A percentile compares a stretch with the other conserved stretches of the same genome.
phyloP scores from a whole-genome alignment of 1,284 basidiomycete species.

The Trichosporon asahii region DNA sequence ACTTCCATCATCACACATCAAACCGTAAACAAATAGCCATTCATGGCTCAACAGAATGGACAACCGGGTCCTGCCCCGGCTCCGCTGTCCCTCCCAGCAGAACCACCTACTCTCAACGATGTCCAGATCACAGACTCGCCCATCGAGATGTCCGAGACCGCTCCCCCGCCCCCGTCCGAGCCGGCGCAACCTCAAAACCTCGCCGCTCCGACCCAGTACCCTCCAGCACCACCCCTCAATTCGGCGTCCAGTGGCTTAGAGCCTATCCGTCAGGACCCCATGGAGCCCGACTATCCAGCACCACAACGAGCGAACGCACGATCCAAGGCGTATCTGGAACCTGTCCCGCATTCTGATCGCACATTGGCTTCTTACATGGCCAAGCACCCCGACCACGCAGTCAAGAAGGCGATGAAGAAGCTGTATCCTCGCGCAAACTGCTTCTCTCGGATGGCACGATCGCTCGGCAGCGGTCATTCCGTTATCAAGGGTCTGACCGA shows the following conservation, averaged over 20 bases:
- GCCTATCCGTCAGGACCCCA: conserved; percentile 7
- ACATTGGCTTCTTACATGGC: conserved; percentile 43
- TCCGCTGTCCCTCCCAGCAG: neutral
- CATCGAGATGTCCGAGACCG: neutral
- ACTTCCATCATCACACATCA: neutral
- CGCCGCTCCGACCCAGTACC: neutral
- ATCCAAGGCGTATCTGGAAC: neutral
- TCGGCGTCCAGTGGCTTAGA: conserved; percentile 3
- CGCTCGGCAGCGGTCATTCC: conserved; percentile 49
- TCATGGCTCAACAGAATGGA: neutral
- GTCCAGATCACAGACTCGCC: neutral
- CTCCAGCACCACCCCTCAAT: conserved; percentile 2
- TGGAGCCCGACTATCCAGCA: conserved; percentile 3
- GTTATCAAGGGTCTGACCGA: conserved; percentile 48
- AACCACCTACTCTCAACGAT: neutral
- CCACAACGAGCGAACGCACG: neutral
- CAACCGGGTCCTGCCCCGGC: neutral
- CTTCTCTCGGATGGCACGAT: conserved; percentile 34
- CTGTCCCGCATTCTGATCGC: neutral
- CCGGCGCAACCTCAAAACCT: neutral
- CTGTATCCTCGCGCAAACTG: conserved; percentile 46
- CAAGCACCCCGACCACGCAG: conserved; percentile 38
- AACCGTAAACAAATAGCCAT: neutral
- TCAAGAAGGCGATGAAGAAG: conserved; percentile 35
- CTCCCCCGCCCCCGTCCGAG: neutral